Conservation (phyloP, 306 rosid species). For the Malus asiatica region DNA sequence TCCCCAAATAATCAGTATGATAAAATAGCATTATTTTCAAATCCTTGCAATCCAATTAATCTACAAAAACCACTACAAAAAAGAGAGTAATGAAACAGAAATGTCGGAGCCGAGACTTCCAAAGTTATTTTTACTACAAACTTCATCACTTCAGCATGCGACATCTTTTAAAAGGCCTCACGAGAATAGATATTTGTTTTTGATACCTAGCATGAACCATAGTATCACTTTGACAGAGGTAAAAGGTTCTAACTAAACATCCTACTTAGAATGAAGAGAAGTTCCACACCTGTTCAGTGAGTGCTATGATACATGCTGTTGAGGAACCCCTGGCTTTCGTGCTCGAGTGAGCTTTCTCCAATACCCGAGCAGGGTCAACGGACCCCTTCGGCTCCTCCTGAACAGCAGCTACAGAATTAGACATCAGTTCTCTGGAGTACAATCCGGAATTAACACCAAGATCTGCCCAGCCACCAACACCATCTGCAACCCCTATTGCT, state of each 20-base stretch:
- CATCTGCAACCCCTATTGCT: conserved; percentile 96
- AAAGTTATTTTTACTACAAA: not conserved
- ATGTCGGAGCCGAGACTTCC: not conserved
- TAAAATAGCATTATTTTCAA: not conserved
- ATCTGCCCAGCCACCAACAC: conserved; percentile 99
- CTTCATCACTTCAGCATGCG: not conserved
- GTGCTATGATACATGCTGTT: conserved; percentile 94
- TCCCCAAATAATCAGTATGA: not conserved
- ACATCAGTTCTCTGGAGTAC: conserved; percentile 95
- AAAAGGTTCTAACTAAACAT: not conserved
- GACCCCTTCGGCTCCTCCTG: conserved; percentile 95
- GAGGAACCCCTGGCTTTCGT: conserved; percentile 93
- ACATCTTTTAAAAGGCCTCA: not conserved
- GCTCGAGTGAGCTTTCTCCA: conserved; percentile 89
- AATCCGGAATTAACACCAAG: conserved; percentile 76
- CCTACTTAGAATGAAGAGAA: conserved; percentile 2
- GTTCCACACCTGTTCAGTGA: conserved; percentile 65
- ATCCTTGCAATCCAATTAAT: not conserved
- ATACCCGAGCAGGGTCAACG: conserved; percentile 85
- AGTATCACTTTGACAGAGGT: not conserved
- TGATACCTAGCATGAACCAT: not conserved
- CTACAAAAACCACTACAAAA: not conserved
- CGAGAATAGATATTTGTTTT: not conserved
- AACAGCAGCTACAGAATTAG: conserved; percentile 71
- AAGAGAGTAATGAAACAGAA: not conserved